Evolutionary conservation across 2,329 filamentous ascomycete species (phyloP).

Genomic region (Calycina herbarum): DNA sequence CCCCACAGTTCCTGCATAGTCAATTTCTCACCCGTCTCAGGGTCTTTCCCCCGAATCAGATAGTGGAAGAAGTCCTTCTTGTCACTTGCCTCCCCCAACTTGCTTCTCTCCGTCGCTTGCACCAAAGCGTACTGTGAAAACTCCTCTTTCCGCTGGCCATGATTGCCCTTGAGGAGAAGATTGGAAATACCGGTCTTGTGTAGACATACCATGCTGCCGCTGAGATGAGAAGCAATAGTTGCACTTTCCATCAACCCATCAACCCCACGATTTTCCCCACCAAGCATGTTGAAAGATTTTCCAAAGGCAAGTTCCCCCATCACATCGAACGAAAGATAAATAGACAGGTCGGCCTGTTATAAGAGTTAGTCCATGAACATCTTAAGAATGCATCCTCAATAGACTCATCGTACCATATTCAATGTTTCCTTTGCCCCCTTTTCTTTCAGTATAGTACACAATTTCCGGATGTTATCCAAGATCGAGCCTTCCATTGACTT

Average conservation of each 20-base stretch:
- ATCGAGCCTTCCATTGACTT: constrained; percentile 21
- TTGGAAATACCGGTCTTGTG: constrained; percentile 38
- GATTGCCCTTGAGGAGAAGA: constrained; percentile 40
- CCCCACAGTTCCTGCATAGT: constrained; percentile 36
- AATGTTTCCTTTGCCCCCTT: neutral
- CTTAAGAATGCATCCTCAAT: no score
- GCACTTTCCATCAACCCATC: constrained; percentile 53
- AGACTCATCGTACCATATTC: neutral
- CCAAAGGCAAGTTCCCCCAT: constrained; percentile 44
- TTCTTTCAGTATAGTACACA: constrained; percentile 35
- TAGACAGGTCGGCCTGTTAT: constrained; percentile 7
- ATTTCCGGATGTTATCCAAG: constrained; percentile 44
- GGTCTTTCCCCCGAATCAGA: constrained; percentile 67
- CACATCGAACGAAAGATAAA: constrained; percentile 19
- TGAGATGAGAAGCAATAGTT: neutral
- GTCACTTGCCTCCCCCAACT: constrained; percentile 48
- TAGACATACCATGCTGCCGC: neutral
- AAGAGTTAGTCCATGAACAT: neutral
- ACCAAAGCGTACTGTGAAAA: neutral
- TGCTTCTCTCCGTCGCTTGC: constrained; percentile 61
- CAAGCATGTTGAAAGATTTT: constrained; percentile 47
- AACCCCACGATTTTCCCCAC: constrained; percentile 59
- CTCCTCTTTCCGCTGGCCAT: neutral
- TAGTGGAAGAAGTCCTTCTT: constrained; percentile 74
- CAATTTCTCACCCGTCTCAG: constrained; percentile 56